Base-by-base conservation (phyloP, 2,329 filamentous ascomycete genomes). In the Fonsecaea pugnacius region DNA sequence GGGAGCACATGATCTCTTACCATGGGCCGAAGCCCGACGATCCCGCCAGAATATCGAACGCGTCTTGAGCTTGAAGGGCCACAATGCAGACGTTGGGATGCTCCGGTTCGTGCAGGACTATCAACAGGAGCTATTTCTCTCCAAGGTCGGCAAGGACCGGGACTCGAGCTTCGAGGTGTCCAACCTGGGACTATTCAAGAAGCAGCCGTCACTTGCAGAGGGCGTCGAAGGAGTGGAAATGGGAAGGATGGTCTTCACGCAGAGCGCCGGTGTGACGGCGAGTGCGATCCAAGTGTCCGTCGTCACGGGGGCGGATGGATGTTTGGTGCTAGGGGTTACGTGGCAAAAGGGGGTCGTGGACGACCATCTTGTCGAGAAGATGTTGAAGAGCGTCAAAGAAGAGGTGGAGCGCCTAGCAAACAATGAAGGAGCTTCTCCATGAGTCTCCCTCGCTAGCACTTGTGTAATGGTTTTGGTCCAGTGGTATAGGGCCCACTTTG, bases 221-320 rank as follows among this genome's bases (percentile, higher is more conserved):
- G 52, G 56, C 6, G 65, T 64, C 14, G 12, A 67, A n/a, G n/a
- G 24, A 18, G 56, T 60, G 4, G 62, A 66, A 35, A 73, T 82
- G 32, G 76, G 75, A 1, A 74, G 78, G 3, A 75, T 81, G 69
- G 64, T 79, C 3, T 82, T 83, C 60, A 80, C 79, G 27, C 80
- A 83, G 67, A 78, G 77, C 66, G 73, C 75, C 2, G 76, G 73
- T 67, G 75, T 78, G 1, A 72, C 75, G 2, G 77, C 78, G 0
- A 70, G 72, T 32, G 76, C 77, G 3, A 66, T 83, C 48, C 72
- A 72, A 14, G 70, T 80, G 6, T 80, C 76, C 46, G 74, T 74
- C 58, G 73, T 78, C 14, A 80, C 79, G 0, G 81, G 81, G 14
- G 75, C 74, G 4, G 79, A 83, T 73, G 78, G 78, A 1, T 78